Percentiles rank a stretch among this genome's conserved stretches.
These are phyloP conservation scores for Dioscorea alata DNA, from an alignment of 106 monocot genomes.

Conservation along the genomic window DNA sequence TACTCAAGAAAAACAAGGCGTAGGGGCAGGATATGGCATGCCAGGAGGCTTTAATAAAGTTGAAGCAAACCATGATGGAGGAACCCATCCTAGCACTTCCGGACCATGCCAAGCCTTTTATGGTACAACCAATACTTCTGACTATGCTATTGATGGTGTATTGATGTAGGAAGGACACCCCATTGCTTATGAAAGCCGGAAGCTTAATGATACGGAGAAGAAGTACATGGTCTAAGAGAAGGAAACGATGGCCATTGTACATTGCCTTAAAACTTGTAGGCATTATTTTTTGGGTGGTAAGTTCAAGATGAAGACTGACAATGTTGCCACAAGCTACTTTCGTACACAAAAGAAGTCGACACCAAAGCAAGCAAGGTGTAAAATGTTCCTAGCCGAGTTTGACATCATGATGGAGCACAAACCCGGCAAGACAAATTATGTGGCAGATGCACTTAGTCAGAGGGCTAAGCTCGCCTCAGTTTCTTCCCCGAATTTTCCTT, in stretches of 20 bases:
- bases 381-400: not conserved
- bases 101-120: not conserved
- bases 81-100: not conserved
- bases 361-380: not conserved
- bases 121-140: not conserved
- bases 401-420: not conserved
- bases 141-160: not conserved
- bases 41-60: not conserved
- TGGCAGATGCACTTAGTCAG: slow-evolving; percentile 1
- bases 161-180: not conserved
- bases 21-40: no score
- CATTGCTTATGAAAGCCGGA: slow-evolving; percentile 12
- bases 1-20: no score
- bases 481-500: not conserved
- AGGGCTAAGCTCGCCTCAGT: not conserved
- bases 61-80: not conserved
- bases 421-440: not conserved
- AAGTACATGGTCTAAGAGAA: no score
- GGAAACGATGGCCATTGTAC: not conserved
- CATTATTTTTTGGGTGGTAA: not conserved
- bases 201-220: no score
- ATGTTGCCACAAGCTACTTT: not conserved
- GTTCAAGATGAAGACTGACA: not conserved
- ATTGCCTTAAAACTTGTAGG: not conserved
- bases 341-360: not conserved